Conservation (phyloP, 2,329 filamentous ascomycete species). For the Pyricularia grisea region DNA sequence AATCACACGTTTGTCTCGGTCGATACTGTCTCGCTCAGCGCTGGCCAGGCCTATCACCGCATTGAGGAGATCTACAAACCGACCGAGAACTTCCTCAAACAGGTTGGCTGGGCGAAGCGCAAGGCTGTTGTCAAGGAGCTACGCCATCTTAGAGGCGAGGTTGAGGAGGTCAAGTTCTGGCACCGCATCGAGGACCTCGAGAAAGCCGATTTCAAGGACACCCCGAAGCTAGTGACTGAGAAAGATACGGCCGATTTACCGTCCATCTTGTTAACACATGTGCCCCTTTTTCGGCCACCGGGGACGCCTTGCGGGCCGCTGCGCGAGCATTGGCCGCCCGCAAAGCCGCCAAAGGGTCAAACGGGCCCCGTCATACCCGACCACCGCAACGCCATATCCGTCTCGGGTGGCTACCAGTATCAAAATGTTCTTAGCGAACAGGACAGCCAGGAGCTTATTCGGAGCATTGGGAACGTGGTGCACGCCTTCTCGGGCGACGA, state of each 20-base stretch:
- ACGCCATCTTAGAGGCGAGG: slow-evolving; percentile 51
- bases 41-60: slow-evolving; percentile 44
- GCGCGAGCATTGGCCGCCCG: slow-evolving; percentile 74
- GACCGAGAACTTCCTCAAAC: slow-evolving; percentile 64
- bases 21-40: slow-evolving; percentile 81
- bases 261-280: slow-evolving; percentile 81
- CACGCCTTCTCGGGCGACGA: slow-evolving; percentile 94
- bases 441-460: slow-evolving; percentile 66
- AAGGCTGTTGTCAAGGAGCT: slow-evolving; percentile 63
- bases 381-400: slow-evolving; percentile 66
- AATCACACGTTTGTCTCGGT: slow-evolving; percentile 95
- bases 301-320: slow-evolving; percentile 82
- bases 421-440: slow-evolving; percentile 80
- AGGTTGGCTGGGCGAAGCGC: slow-evolving; percentile 53
- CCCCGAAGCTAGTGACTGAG: slow-evolving; percentile 29
- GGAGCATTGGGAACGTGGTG: slow-evolving; percentile 69
- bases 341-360: slow-evolving; percentile 51
- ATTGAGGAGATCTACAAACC: slow-evolving; percentile 63
- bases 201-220: slow-evolving; percentile 27
- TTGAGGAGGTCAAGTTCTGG: slow-evolving; percentile 42
- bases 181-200: slow-evolving; percentile 51
- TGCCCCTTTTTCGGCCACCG: slow-evolving; percentile 74
- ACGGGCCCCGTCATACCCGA: slow-evolving; percentile 46
- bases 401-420: slow-evolving; percentile 83
- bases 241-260: slow-evolving; percentile 56